Evolutionary conservation across 805 yeast genomes (phyloP).

Genomic region (Wickerhamomyces bovis): DNA sequence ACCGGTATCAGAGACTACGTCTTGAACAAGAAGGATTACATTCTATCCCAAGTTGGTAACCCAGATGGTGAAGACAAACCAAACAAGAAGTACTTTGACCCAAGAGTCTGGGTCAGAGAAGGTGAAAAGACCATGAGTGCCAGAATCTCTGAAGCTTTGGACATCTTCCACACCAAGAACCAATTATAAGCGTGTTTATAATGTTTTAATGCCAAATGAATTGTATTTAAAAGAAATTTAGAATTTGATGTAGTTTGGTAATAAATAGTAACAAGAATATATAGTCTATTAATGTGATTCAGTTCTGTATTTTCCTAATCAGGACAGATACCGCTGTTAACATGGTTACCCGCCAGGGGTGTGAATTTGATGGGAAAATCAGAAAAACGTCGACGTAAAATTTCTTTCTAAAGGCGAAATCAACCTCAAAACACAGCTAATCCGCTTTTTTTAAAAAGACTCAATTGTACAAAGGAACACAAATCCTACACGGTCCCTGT

Average conservation of each 20-base stretch:
- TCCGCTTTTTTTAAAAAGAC: background rate
- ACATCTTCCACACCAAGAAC: constrained; percentile 75
- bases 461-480: background rate
- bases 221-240: background rate
- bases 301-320: background rate
- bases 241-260: too few relatives aligned
- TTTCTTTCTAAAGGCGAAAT: background rate
- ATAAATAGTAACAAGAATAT: too few relatives aligned
- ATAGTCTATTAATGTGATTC: background rate
- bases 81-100: constrained; percentile 99
- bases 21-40: constrained; percentile 92
- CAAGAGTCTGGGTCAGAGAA: constrained; percentile 99
- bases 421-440: background rate
- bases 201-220: background rate
- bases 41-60: constrained; percentile 89
- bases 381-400: background rate
- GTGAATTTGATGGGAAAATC: background rate
- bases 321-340: background rate
- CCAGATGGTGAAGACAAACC: constrained; percentile 99
- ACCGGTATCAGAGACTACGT: constrained; percentile 96
- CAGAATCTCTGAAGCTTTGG: constrained; percentile 81
- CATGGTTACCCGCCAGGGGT: background rate
- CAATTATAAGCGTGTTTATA: constrained; percentile 36
- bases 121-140: constrained; percentile 97
- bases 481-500: background rate